Conservation (phyloP, 805 yeast genomes). For the Metschnikowia koreensis region DNA sequence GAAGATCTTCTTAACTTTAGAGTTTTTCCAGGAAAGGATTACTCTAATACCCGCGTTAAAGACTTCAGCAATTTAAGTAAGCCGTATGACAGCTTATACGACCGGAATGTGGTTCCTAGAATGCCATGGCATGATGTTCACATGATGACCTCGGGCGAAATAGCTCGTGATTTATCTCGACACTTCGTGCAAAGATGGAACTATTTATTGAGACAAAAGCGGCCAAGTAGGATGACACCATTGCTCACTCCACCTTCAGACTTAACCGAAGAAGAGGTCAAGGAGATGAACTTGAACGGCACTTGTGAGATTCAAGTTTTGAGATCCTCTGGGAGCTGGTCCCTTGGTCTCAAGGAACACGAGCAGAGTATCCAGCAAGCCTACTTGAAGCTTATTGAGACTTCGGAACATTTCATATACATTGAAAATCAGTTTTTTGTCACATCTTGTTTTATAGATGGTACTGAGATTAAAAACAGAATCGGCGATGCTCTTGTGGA, state of each 20-base stretch:
- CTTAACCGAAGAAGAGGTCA: conserved; percentile 68
- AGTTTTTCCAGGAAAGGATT: conserved; percentile 93
- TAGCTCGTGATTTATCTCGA: conserved; percentile 88
- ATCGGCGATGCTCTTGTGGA: conserved; percentile 98
- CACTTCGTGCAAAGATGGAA: conserved; percentile 99
- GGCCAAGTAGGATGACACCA: conserved; percentile 94
- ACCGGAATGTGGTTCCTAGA: conserved; percentile 74
- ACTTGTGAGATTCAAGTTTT: conserved; percentile 89
- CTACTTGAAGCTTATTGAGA: conserved; percentile 83
- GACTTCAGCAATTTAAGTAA: conserved; percentile 79
- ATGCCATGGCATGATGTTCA: conserved; percentile 99
- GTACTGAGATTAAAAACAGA: conserved; percentile 77
- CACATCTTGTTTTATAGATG: conserved; percentile 84
- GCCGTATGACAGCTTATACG: conserved; percentile 91
- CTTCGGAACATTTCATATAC: conserved; percentile 89
- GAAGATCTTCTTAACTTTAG: conserved; percentile 52
- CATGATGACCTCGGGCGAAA: conserved; percentile 91
- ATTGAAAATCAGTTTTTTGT: conserved; percentile 95
- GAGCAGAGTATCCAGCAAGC: conserved; percentile 94
- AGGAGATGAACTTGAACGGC: conserved; percentile 62
- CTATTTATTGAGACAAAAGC: conserved; percentile 83
- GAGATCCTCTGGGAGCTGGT: conserved; percentile 92
- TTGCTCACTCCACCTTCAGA: conserved; percentile 90
- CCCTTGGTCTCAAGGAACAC: conserved; percentile 78
- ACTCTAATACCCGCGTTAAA: conserved; percentile 90